Evolutionary conservation across 352 stramenopile species (phyloP).

Genomic region (Phytophthora citricola): DNA sequence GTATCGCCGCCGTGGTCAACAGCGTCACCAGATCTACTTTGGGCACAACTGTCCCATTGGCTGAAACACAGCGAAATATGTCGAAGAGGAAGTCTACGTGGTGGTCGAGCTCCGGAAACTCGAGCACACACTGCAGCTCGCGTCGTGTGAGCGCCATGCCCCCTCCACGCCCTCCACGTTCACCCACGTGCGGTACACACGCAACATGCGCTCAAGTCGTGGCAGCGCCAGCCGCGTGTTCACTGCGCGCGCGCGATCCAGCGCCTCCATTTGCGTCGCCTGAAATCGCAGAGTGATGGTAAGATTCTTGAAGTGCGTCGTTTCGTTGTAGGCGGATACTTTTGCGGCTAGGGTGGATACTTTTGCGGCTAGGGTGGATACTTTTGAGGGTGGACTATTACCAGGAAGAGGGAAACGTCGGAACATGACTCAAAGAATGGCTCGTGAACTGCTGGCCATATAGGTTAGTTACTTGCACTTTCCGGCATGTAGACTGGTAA

Average conservation of each 20-base stretch:
- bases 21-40: constrained; percentile 69
- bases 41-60: not conserved
- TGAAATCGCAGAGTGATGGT: constrained; percentile 29
- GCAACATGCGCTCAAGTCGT: constrained; percentile 62
- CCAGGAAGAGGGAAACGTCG: constrained; percentile 1
- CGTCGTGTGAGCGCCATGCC: constrained; percentile 65
- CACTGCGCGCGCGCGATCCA: constrained; percentile 52
- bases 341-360: constrained; percentile 1
- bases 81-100: constrained; percentile 62
- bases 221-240: constrained; percentile 51
- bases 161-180: constrained; percentile 56
- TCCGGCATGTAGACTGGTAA: not conserved
- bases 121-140: constrained; percentile 70
- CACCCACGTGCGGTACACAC: constrained; percentile 65
- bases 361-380: constrained; percentile 5
- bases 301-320: constrained; percentile 8
- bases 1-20: constrained; percentile 45
- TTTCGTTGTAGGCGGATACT: constrained; percentile 2
- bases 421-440: constrained; percentile 22
- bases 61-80: constrained; percentile 38
- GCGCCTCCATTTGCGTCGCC: constrained; percentile 12
- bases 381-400: constrained; percentile 11
- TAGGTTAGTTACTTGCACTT: too few relatives aligned
- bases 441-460: not conserved
- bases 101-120: constrained; percentile 42